Percentiles rank a stretch among this genome's conserved stretches.
Conservation (phyloP, 768 basidiomycete genomes). For the Suillus clintonianus region DNA sequence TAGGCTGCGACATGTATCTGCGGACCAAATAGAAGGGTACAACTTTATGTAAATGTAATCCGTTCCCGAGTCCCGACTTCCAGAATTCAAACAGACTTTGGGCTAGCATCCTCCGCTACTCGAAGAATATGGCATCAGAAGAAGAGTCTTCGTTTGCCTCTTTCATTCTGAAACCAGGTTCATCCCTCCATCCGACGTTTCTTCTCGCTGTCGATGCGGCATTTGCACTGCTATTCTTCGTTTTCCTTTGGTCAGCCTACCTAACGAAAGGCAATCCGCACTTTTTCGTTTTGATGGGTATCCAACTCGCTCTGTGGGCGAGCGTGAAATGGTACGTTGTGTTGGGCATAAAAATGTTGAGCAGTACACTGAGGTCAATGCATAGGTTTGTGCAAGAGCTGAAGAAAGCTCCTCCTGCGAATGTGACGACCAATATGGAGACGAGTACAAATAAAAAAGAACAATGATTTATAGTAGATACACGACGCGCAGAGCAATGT, state of each 20-base stretch:
- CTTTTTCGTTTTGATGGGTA: slow-evolving; percentile 62
- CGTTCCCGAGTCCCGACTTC: not conserved
- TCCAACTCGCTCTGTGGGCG: slow-evolving; percentile 72
- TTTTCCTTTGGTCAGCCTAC: slow-evolving; percentile 59
- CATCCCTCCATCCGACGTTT: slow-evolving; percentile 72
- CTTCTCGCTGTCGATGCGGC: slow-evolving; percentile 62
- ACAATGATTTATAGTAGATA: slow-evolving; percentile 15
- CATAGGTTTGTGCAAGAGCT: slow-evolving; percentile 71
- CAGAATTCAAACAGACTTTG: not conserved
- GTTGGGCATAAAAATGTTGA: slow-evolving; percentile 1
- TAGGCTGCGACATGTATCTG: no score
- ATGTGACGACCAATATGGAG: slow-evolving; percentile 5
- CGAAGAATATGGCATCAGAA: slow-evolving; percentile 7
- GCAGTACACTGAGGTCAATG: slow-evolving; percentile 10
- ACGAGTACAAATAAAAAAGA: slow-evolving; percentile 24
- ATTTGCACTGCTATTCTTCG: slow-evolving; percentile 56
- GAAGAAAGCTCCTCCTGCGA: slow-evolving; percentile 34
- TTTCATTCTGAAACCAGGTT: slow-evolving; percentile 70
- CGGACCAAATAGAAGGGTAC: not conserved
- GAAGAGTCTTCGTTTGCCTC: slow-evolving; percentile 42
- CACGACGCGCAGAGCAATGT: not conserved
- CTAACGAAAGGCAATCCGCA: slow-evolving; percentile 68
- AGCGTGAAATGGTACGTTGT: slow-evolving; percentile 74
- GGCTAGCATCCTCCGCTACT: not conserved
- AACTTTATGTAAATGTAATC: not conserved